A percentile compares a stretch with the other conserved stretches of the same genome.
These are phyloP conservation scores for Talaromyces sp. DNA, from an alignment of 2,329 filamentous ascomycete species.

Conservation along the genomic window DNA sequence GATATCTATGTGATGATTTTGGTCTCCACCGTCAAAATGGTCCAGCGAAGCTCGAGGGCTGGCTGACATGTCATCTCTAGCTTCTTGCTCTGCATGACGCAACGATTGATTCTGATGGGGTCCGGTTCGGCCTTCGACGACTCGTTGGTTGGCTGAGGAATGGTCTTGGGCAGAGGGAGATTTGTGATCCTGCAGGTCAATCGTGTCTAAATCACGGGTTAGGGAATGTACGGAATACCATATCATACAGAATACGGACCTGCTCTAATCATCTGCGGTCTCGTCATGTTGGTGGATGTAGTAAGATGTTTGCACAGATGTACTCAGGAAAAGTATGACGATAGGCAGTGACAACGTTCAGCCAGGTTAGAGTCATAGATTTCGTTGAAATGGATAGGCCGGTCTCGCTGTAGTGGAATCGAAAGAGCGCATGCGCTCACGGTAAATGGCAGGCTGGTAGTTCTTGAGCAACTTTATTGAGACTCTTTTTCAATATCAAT, in stretches of 20 bases:
- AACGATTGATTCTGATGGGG: slow-evolving; percentile 84
- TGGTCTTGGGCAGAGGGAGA: slow-evolving; percentile 84
- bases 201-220: slow-evolving; percentile 63
- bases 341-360: background rate
- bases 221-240: background rate
- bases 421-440: slow-evolving; percentile 6
- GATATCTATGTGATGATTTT: slow-evolving; percentile 32
- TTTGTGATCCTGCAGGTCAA: slow-evolving; percentile 85
- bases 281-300: slow-evolving; percentile 33
- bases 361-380: slow-evolving; percentile 12
- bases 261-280: slow-evolving; percentile 46
- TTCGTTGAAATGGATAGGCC: background rate
- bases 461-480: background rate
- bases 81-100: slow-evolving; percentile 74
- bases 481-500: background rate
- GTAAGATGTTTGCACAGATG: background rate
- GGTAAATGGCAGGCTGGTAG: background rate
- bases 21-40: slow-evolving; percentile 40
- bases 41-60: slow-evolving; percentile 61
- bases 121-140: slow-evolving; percentile 58
- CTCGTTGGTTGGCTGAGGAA: slow-evolving; percentile 51
- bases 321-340: background rate
- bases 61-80: slow-evolving; percentile 66
- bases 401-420: background rate
- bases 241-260: slow-evolving; percentile 31